Evolutionary conservation across 345 rosid genomes (phyloP).

Genomic region (Eucalyptus pauciflora): DNA sequence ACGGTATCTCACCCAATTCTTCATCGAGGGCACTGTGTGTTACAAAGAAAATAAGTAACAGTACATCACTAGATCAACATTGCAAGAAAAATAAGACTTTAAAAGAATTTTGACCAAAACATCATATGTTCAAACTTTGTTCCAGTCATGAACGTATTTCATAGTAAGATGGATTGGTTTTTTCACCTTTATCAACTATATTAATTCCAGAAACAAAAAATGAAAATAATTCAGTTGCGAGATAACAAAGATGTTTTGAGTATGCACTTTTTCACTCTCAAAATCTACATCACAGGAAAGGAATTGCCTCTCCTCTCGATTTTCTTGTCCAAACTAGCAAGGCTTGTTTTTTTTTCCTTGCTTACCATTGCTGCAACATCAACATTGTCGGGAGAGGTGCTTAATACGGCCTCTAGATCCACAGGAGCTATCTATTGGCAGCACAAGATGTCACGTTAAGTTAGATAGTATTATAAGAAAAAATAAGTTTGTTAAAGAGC

Average conservation of each 20-base stretch:
- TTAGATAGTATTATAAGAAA: background rate
- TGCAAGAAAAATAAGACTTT: background rate
- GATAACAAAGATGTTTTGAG: background rate
- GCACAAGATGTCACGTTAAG: background rate
- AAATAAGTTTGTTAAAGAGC: background rate
- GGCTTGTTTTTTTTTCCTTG: background rate
- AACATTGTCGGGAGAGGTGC: conserved; percentile 45
- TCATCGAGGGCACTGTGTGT: conserved; percentile 29
- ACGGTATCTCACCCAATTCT: conserved; percentile 67
- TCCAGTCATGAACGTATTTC: background rate
- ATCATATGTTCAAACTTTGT: background rate
- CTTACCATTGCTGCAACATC: conserved; percentile 78
- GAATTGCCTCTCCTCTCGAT: background rate
- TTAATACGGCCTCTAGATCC: conserved; percentile 61
- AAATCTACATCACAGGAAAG: background rate
- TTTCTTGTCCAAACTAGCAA: no score
- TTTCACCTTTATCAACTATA: background rate
- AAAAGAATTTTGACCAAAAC: background rate
- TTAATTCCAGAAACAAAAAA: background rate
- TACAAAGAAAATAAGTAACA: background rate
- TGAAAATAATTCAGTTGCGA: background rate
- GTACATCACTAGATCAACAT: background rate
- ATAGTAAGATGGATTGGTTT: background rate
- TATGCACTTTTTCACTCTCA: background rate
- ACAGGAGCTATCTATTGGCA: conserved; percentile 61